Evolutionary conservation across 352 stramenopile genomes (phyloP), one percentile per base, ranked within the genome.

Genomic region (Globisporangium nunn): DNA sequence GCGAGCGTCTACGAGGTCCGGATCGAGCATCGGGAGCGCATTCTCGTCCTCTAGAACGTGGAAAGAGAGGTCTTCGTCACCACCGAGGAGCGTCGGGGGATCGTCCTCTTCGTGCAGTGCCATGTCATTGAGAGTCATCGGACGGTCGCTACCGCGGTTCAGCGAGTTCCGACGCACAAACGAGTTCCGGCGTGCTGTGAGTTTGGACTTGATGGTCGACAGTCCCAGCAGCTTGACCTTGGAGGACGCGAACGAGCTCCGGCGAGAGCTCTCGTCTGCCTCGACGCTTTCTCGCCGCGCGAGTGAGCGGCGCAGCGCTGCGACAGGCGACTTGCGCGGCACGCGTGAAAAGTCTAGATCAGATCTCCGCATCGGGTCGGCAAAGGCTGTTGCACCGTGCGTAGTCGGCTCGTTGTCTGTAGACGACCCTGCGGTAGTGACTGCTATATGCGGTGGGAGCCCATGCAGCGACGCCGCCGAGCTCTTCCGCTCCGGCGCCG

Each of bases 11-110:
- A 75, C 62, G 17, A 50, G 57, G 6, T 65, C 56, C 37, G 60
- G 52, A 18, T 78, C 68, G 45, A 77, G 57, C 70, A 75, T 77
- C 0, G 67, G 66, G 7, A 75, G 30, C 5, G 68, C 60, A 10
- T 17, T 46, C n/a, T 51, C 43, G 30, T 54, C 28, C 52, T 47
- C 6, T 62, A 35, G 33, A 17, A 41, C 10, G 15, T 49, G 40
- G 41, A 52, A 52, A 11, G 47, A 44, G 6, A 52, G 28, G 29
- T 41, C 18, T 10, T 28, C 40, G 23, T 40, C 33, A 18, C 50
- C 39, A 15, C 48, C 14, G n/a, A 70, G 31, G 29, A 69, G 53
- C 1, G 51, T 55, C 10, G 56, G 60, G 11, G 60, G n/a, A 6
- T 29, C 41, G 33, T 43, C 48, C 8, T 58, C 18, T 6, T 18